A percentile compares a stretch with the other conserved stretches of the same genome.
These are phyloP conservation scores for Gentiana dahurica DNA, from an alignment of 257 asterid species.

Conservation along the genomic window DNA sequence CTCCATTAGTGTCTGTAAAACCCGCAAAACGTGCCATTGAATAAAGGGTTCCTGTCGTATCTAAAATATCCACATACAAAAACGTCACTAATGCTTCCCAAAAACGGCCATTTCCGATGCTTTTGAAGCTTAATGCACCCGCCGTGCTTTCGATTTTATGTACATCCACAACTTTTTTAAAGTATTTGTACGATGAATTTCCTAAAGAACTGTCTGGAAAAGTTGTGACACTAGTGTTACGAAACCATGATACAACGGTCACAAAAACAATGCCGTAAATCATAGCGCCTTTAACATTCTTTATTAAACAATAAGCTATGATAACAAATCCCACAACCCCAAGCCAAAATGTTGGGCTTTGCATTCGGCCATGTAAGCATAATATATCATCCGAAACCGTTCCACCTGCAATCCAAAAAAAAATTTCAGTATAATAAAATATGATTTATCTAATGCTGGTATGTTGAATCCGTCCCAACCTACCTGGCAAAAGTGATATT, in stretches of 20 bases:
- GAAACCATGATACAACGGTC: slow-evolving; percentile 81
- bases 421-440: no score
- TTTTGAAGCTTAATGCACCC: slow-evolving; percentile 68
- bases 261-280: slow-evolving; percentile 80
- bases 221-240: slow-evolving; percentile 67
- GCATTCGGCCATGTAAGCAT: slow-evolving; percentile 77
- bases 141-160: slow-evolving; percentile 68
- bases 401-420: slow-evolving; percentile 8
- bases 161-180: slow-evolving; percentile 57
- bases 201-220: slow-evolving; percentile 58
- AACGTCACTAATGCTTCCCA: slow-evolving; percentile 87
- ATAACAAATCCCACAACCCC: slow-evolving; percentile 69
- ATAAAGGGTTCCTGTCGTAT: slow-evolving; percentile 79
- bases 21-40: slow-evolving; percentile 96
- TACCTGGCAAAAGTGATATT: slow-evolving; percentile 46
- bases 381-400: slow-evolving; percentile 58
- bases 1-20: slow-evolving; percentile 46
- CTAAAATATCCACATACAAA: slow-evolving; percentile 72
- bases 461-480: no score
- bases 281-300: slow-evolving; percentile 77
- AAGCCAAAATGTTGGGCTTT: slow-evolving; percentile 84
- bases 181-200: slow-evolving; percentile 44
- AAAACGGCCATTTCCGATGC: slow-evolving; percentile 48
- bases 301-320: slow-evolving; percentile 68
- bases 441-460: no score